Conservation (phyloP, 345 rosid species). For the Lenwebbia sp. region DNA sequence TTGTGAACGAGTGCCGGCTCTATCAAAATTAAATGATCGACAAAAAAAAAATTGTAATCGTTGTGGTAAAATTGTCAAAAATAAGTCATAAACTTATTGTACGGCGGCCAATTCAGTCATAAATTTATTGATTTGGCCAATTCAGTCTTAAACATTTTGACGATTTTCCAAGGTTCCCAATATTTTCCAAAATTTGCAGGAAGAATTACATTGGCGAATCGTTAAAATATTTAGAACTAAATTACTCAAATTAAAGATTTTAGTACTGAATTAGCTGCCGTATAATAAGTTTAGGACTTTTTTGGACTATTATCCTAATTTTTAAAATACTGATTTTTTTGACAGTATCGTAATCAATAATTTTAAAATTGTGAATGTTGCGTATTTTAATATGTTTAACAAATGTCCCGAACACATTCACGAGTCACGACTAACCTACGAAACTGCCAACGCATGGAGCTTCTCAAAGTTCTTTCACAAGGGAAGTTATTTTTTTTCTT, state of each 20-base stretch:
- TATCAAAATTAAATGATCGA: background rate
- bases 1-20: background rate
- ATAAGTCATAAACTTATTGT: background rate
- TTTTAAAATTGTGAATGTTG: background rate
- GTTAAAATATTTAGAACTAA: background rate
- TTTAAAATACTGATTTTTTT: too few species aligned
- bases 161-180: background rate
- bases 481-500: too few species aligned
- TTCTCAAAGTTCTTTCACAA: background rate
- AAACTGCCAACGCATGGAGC: background rate
- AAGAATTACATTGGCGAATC: background rate
- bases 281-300: background rate
- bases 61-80: too few species aligned
- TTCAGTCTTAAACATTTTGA: background rate
- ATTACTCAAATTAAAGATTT: rapidly evolving
- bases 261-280: rapidly evolving
- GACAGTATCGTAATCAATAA: too few species aligned
- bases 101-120: rapidly evolving
- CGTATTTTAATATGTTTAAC: too few species aligned
- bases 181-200: background rate
- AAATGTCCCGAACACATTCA: background rate
- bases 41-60: background rate
- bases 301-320: background rate
- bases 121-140: rapidly evolving
- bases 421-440: background rate